Evolutionary conservation across 805 yeast species (phyloP), one percentile per base, ranked within the genome.

Genomic region (Candida germanica): DNA sequence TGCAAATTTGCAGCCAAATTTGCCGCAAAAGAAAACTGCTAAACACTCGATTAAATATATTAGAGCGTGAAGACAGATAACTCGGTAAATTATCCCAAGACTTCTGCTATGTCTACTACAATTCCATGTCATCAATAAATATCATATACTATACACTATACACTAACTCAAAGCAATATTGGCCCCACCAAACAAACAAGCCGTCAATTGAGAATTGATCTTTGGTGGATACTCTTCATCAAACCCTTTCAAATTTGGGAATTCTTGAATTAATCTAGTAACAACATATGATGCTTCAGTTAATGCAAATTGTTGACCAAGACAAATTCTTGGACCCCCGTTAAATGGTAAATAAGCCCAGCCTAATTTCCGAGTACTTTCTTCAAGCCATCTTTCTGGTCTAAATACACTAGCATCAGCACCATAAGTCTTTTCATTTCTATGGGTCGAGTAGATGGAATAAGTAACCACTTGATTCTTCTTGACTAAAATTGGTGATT

Each of bases 281-380:
- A 65, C 44, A 12, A 59, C 58, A 49, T 70, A 73, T n/a, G 71
- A 59, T n/a, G 75, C 72, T 53, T 73, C 78, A 13, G 76, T 71
- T 8, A 73, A 62, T 4, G 79, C 79, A 54, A 71, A 72, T 51
- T 73, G 78, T 58, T 73, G 78, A 29, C 79, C 79, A 39, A 73
- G 55, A 47, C 79, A 73, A 38, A 73, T 72, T 40, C 79, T 56
- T 18, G 79, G 79, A 5, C 79, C 79, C 30, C 79, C 79, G 47
- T 72, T 71, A 56, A 73, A 73, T 17, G 78, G 78, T 24, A 73
- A 51, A 51, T 65, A 73, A 15, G 70, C 73, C 77, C 77, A 73
- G 6, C 70, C 66, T 29, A 61, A 53, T 32, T 49, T 50, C 36
- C 57, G 64, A 25, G 49, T 52, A 13, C 54, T 53, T 29, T 53